Conservation (phyloP, 768 basidiomycete species). For the Lentinula sp. region DNA sequence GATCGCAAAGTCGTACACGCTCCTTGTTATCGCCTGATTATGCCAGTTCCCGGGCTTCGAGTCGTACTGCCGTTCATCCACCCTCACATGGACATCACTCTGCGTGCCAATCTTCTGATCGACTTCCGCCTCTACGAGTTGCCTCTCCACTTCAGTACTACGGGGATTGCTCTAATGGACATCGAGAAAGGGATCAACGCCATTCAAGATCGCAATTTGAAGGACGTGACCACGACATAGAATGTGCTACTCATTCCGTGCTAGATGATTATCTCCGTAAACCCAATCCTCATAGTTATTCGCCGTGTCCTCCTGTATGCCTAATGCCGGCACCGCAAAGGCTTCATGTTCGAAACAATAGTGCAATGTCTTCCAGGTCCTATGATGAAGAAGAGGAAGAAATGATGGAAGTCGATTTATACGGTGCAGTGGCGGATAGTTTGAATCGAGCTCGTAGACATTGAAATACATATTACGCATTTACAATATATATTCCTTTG, state of each 20-base stretch:
- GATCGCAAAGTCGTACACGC: not conserved
- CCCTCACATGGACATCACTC: not conserved
- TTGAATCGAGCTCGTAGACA: not conserved
- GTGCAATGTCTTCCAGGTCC: not conserved
- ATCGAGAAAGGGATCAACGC: not conserved
- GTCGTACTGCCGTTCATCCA: not conserved
- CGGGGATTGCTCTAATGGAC: not conserved
- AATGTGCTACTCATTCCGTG: conserved; percentile 3
- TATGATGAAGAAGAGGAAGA: not conserved
- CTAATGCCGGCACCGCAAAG: conserved; percentile 4
- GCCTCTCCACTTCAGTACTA: not conserved
- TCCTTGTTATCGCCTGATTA: not conserved
- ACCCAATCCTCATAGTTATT: not conserved
- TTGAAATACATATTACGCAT: not conserved
- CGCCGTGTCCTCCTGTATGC: not conserved
- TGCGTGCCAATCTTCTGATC: not conserved
- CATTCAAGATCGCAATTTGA: not conserved
- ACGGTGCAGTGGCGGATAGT: conserved; percentile 3
- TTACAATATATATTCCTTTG: not conserved
- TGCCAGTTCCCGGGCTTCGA: not conserved
- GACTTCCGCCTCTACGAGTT: not conserved
- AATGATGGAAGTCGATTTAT: conserved; percentile 1
- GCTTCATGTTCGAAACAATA: conserved; percentile 1
- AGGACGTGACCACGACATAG: not conserved
- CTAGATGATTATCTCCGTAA: conserved; percentile 2